Evolutionary conservation across 805 yeast genomes (phyloP), one percentile per base, ranked within the genome.

Genomic region (Saccharomyces mikatae): DNA sequence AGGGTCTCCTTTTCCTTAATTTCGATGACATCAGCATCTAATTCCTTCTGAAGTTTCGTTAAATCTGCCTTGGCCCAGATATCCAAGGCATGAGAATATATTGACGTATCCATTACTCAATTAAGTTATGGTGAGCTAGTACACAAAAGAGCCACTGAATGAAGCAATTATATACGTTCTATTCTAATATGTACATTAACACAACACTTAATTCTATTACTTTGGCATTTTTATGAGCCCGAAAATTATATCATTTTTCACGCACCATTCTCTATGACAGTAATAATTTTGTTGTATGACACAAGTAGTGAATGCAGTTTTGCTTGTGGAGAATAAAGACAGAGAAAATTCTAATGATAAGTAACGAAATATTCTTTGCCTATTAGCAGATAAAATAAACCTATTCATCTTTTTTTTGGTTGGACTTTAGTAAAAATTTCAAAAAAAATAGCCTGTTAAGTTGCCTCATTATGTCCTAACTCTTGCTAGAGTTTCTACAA

Each of bases 31-130:
- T 86, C 86, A 47, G 77, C 78, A 66, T 92, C 97, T 54, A 92
- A 74, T 54, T 78, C 77, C 59, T 76, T 78, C 67, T 92, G 98
- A 24, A 94, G 70, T 4, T 74, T 69, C 0, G 90, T 80, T 47
- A 92, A 72, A 57, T 85, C 87, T 48, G 89, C 82, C 47, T 83
- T 83, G 1, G 85, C 75, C 96, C 96, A 90, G 10, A 81, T 74
- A 57, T 82, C 81, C 55, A 87, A 69, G 0, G 95, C 94, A 62
- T 76, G 71, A 9, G 59, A 52, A 46, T 76, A 67, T 8, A 64
- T 63, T 6, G 71, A 62, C 14, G 64, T 57, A 52, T 67, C 65
- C 71, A 67, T 67, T 26, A 41, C 41, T 41, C 11, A 17, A 36
- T 36, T 17, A 21, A 6, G 41, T 36, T 32, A 29, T 44, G 9